A percentile compares a stretch with the other conserved stretches of the same genome.
These are phyloP conservation scores for Alternaria novae-zelandiae DNA, from an alignment of 2,329 filamentous ascomycete genomes.

Conservation along the genomic window DNA sequence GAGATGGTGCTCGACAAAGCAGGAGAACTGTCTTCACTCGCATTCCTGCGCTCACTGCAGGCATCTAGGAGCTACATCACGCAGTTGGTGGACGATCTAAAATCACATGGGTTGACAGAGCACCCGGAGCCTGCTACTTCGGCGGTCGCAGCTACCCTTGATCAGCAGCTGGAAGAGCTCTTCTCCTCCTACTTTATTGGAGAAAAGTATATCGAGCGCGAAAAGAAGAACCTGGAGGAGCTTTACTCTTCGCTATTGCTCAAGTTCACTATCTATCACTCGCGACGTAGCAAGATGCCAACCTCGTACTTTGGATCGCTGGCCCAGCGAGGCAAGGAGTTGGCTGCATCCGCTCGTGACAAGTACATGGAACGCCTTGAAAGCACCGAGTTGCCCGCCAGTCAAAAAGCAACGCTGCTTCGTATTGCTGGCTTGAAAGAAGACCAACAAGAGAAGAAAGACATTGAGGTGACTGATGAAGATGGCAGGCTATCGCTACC, in stretches of 20 bases:
- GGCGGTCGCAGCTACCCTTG: conserved; percentile 74
- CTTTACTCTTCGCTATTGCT: conserved; percentile 91
- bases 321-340: conserved; percentile 86
- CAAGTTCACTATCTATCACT: conserved; percentile 97
- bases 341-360: conserved; percentile 86
- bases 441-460: conserved; percentile 76
- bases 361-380: conserved; percentile 89
- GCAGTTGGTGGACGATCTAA: conserved; percentile 86
- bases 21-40: conserved; percentile 85
- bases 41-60: conserved; percentile 89
- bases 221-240: conserved; percentile 74
- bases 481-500: conserved; percentile 82
- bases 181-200: conserved; percentile 71
- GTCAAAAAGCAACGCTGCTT: conserved; percentile 89
- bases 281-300: conserved; percentile 82
- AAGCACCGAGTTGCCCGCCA: conserved; percentile 83
- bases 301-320: conserved; percentile 92
- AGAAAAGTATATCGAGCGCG: conserved; percentile 69
- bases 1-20: conserved; percentile 97
- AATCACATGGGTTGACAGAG: conserved; percentile 91
- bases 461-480: conserved; percentile 88
- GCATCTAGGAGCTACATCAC: conserved; percentile 90
- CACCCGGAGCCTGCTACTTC: conserved; percentile 90
- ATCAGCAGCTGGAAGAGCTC: conserved; percentile 71
- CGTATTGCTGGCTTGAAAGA: conserved; percentile 83